phyloP scores from a whole-genome alignment of 1,284 basidiomycete species.

The Moesziomyces antarcticus region DNA sequence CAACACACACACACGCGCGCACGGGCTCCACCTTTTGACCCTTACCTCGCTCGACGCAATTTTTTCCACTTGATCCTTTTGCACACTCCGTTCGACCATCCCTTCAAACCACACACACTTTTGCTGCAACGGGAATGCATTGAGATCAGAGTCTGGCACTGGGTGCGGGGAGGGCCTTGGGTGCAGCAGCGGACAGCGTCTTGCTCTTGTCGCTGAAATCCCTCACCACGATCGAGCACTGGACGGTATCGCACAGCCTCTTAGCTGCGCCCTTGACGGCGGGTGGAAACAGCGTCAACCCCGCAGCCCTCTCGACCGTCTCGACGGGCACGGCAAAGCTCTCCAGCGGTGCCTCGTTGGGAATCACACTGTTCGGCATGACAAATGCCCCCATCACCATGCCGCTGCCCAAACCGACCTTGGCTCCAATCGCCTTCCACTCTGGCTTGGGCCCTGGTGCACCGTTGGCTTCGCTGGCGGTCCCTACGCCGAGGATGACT shows the following conservation, averaged over 20 bases:
- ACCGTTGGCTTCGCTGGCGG: constrained; percentile 3
- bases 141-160: not conserved
- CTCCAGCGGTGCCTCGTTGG: constrained; percentile 60
- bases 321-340: constrained; percentile 74
- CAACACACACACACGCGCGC: no score
- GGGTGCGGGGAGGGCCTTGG: constrained; percentile 13
- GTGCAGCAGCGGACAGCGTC: constrained; percentile 25
- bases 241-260: constrained; percentile 77
- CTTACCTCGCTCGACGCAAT: not conserved
- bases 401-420: constrained; percentile 23
- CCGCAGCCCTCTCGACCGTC: constrained; percentile 88
- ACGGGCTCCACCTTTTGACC: no score
- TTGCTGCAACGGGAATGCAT: not conserved
- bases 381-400: constrained; percentile 63
- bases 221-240: constrained; percentile 61
- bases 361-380: constrained; percentile 66
- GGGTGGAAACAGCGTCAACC: constrained; percentile 87
- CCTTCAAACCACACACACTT: not conserved
- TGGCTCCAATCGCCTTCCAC: constrained; percentile 17
- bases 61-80: not conserved
- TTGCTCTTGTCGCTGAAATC: constrained; percentile 55
- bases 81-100: not conserved
- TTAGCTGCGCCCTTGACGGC: constrained; percentile 82
- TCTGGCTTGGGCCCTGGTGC: constrained; percentile 25
- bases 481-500: constrained; percentile 78